Evolutionary conservation across 495 filamentous ascomycete species (phyloP).

Genomic region (Penicillium tannophilum): DNA sequence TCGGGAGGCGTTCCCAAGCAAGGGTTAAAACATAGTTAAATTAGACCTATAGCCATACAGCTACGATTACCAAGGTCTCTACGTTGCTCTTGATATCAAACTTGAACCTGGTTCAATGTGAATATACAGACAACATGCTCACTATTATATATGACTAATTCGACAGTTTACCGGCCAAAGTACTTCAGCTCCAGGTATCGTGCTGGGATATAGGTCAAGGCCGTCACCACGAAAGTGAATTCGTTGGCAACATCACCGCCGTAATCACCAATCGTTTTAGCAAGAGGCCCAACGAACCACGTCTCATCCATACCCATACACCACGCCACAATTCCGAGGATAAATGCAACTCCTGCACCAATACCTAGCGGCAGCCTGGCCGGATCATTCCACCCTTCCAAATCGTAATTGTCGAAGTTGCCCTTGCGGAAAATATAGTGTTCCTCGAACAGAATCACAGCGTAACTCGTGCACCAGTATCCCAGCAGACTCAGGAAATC

Average conservation of each 20-base stretch:
- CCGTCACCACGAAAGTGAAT: constrained; percentile 29
- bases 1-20: too few species aligned
- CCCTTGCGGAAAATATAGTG: constrained; percentile 61
- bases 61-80: too few species aligned
- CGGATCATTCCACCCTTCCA: constrained; percentile 39
- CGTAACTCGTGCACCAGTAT: constrained; percentile 62
- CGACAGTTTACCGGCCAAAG: constrained; percentile 24
- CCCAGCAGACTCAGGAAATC: constrained; percentile 61
- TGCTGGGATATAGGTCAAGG: constrained; percentile 23
- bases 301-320: constrained; percentile 44
- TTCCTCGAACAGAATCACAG: constrained; percentile 59
- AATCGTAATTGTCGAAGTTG: constrained; percentile 44
- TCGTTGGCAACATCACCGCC: constrained; percentile 36
- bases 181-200: constrained; percentile 32
- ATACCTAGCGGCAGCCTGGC: constrained; percentile 34
- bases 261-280: constrained; percentile 24
- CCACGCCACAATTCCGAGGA: constrained; percentile 37
- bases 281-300: constrained; percentile 34
- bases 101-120: too few species aligned
- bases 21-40: too few species aligned
- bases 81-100: too few species aligned
- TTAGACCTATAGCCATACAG: too few species aligned
- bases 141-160: background rate
- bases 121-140: too few species aligned
- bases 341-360: constrained; percentile 33